Base-by-base conservation (phyloP, 1,284 basidiomycete genomes). In the Fomitiporia mediterranea region DNA sequence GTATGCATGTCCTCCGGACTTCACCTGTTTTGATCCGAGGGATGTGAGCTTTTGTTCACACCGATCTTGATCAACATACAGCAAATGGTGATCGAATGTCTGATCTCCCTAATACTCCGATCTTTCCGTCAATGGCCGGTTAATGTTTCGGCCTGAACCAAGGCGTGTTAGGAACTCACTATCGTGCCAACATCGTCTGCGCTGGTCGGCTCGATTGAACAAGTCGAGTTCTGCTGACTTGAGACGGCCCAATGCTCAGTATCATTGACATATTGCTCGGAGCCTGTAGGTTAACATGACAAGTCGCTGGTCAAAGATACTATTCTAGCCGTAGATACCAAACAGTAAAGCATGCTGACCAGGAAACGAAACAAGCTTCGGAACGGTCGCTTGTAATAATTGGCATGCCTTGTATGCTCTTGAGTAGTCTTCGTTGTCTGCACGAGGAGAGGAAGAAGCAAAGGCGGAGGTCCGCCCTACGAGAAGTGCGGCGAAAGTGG, bases 1-100 rank as follows among this genome's bases (percentile, higher is more conserved):
- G n/a, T 51, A 60, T 7, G 63, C 58, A 57, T 67, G 65, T 6
- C 65, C 65, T n/a, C 64, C 65, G 2, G 52, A 50, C 39, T 62
- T 62, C 15, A 67, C 59, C 62, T 63, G 46, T 5, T 9, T 23
- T 37, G 13, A 11, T 32, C 35, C 23, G 32, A 37, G 21, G 19
- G 19, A 27, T n/a, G n/a, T n/a, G n/a, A 6, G 2, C 13, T 21
- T 21, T 38, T 19, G 17, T 2, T n/a, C 30, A 19, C 21, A 7
- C 8, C 28, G n/a, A 21, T 38, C 11, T 2, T 4, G 35, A 5
- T 9, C 11, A 11, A 43, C 56, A 47, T 28, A 60, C 58, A 15
- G 59, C 59, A 51, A 60, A 60, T 3, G 59, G 59, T 2, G 56
- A 25, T 7, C 52, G 52, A 15, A 57, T 51, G 23, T 56, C 55